A percentile compares a stretch with the other conserved stretches of the same genome.
Evolutionary conservation across 116 monocot species (phyloP).

Genomic region (Dioscorea cayenensis): DNA sequence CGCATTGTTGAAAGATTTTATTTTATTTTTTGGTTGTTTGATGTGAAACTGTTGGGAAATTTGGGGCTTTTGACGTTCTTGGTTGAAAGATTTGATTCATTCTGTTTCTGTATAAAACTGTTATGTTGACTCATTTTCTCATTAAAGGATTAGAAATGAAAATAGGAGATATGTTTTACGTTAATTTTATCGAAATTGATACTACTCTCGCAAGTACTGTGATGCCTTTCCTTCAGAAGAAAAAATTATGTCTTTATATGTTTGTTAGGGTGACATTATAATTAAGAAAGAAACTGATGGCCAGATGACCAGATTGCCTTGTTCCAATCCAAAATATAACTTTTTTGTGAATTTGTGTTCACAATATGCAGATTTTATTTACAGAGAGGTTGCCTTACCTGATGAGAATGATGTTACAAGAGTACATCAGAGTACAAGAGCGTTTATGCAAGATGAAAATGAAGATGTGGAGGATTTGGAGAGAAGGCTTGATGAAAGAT

Average conservation of each 20-base stretch:
- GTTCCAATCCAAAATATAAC: neutral
- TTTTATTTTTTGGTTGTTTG: no score
- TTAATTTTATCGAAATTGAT: neutral
- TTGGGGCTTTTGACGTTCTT: no score
- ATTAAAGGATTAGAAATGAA: no score
- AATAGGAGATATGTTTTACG: neutral
- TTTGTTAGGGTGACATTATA: no score
- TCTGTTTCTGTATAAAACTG: no score
- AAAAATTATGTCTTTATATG: no score
- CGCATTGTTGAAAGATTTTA: no score
- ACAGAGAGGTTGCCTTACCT: slow-evolving; percentile 59
- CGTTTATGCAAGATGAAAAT: slow-evolving; percentile 33
- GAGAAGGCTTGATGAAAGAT: slow-evolving; percentile 76
- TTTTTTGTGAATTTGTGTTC: neutral
- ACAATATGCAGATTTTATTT: slow-evolving; percentile 69
- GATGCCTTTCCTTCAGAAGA: neutral
- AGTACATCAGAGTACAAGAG: neutral
- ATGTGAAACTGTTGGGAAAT: no score
- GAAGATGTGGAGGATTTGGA: slow-evolving; percentile 83
- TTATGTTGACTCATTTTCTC: no score
- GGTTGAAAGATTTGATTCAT: no score
- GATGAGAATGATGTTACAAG: slow-evolving; percentile 53
- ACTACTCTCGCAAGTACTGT: no score
- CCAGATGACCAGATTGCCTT: neutral
- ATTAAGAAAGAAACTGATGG: neutral